A percentile compares a stretch with the other conserved stretches of the same genome.
Evolutionary conservation across 2,329 filamentous ascomycete genomes (phyloP).

Genomic region (Penicillium sp.): DNA sequence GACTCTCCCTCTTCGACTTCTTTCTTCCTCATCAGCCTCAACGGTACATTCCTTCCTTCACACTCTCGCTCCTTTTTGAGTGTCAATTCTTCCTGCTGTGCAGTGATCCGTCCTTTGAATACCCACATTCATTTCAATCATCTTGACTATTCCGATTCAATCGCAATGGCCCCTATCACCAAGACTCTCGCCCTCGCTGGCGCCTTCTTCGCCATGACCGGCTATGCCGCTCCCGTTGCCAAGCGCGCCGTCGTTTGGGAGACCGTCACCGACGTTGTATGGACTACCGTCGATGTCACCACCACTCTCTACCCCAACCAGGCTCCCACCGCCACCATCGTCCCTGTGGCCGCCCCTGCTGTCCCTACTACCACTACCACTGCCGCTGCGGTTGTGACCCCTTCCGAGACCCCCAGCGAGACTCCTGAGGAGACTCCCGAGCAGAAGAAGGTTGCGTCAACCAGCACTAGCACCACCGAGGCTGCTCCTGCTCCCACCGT

Average conservation of each 20-base stretch:
- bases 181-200: constrained; percentile 41
- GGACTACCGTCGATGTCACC: constrained; percentile 52
- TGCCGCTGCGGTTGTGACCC: constrained; percentile 5
- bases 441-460: constrained; percentile 7
- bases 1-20: constrained; percentile 9
- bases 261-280: constrained; percentile 51
- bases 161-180: constrained; percentile 39
- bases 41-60: constrained; percentile 14
- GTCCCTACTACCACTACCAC: constrained; percentile 15
- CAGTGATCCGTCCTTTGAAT: constrained; percentile 21
- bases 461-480: constrained; percentile 8
- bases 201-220: constrained; percentile 36
- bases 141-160: constrained; percentile 1
- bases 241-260: constrained; percentile 52
- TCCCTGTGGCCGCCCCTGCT: constrained; percentile 22
- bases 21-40: constrained; percentile 3
- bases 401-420: neutral
- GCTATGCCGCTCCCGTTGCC: constrained; percentile 34
- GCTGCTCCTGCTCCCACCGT: constrained; percentile 10
- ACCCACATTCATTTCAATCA: constrained; percentile 9
- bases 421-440: neutral
- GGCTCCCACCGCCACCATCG: constrained; percentile 22
- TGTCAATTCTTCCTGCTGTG: constrained; percentile 26
- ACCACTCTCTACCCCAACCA: constrained; percentile 48
- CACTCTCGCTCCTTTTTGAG: constrained; percentile 25